These are phyloP conservation scores for Lanmaoa rubissima DNA, from an alignment of 768 basidiomycete genomes.

Conservation along the genomic window DNA sequence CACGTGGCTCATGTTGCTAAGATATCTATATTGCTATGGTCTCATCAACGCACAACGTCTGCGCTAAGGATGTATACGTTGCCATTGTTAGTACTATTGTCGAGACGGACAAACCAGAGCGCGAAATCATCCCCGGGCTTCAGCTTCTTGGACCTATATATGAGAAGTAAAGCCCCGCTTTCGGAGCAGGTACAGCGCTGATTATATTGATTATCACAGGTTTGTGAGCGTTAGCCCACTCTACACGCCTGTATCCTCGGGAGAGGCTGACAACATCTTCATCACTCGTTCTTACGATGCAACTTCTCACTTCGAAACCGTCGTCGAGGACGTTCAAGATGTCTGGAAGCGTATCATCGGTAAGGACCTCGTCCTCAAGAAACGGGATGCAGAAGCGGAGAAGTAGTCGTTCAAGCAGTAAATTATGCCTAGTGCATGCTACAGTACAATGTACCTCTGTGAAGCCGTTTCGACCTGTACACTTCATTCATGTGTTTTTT, in stretches of 20 bases:
- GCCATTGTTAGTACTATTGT: conserved; percentile 99
- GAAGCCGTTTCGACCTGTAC: conserved; percentile 7
- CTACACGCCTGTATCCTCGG: conserved; percentile 84
- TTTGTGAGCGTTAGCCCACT: conserved; percentile 88
- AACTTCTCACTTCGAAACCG: conserved; percentile 98
- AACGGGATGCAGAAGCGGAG: conserved; percentile 72
- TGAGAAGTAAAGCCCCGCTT: conserved; percentile 69
- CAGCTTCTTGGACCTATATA: conserved; percentile 88
- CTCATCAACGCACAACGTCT: conserved; percentile 96
- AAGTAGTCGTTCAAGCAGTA: conserved; percentile 30
- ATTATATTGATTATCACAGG: conserved; percentile 40
- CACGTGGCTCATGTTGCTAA: conserved; percentile 31
- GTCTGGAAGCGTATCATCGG: conserved; percentile 91
- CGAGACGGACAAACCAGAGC: conserved; percentile 89
- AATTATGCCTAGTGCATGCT: conserved; percentile 5
- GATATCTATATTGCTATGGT: conserved; percentile 99
- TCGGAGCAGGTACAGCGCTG: conserved; percentile 3
- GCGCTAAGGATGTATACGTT: conserved; percentile 91
- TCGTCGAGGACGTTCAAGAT: conserved; percentile 95
- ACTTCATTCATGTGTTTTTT: conserved; percentile 1
- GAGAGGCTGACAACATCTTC: conserved; percentile 87
- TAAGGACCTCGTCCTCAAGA: conserved; percentile 79
- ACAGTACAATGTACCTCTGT: conserved; percentile 10
- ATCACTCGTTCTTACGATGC: conserved; percentile 98
- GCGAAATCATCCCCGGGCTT: conserved; percentile 90